These are phyloP conservation scores for Syncephalastrum racemosum DNA, from an alignment of 371 early-diverging fungal genomes.

Conservation along the genomic window DNA sequence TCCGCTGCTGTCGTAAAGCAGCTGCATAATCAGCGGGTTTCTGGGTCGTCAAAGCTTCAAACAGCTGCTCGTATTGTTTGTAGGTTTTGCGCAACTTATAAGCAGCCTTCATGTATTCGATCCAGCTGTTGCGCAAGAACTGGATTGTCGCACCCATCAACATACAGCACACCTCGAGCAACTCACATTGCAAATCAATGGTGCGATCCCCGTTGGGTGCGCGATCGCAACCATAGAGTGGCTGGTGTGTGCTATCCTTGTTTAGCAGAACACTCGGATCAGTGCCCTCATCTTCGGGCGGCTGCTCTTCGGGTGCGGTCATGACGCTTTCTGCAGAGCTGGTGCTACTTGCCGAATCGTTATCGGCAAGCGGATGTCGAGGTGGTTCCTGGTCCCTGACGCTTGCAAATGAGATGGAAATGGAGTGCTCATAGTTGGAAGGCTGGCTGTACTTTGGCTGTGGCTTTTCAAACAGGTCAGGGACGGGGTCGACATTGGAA, in stretches of 20 bases:
- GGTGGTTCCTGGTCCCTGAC: too few relatives aligned
- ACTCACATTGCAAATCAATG: slow-evolving; percentile 31
- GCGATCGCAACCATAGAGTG: too few relatives aligned
- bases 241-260: too few relatives aligned
- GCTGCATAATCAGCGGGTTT: slow-evolving; percentile 43
- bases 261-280: too few relatives aligned
- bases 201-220: neutral
- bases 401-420: too few relatives aligned
- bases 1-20: slow-evolving; percentile 16
- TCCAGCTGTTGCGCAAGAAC: slow-evolving; percentile 45
- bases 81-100: slow-evolving; percentile 49
- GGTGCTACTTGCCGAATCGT: neutral
- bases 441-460: too few relatives aligned
- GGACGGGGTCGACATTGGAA: too few relatives aligned
- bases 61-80: slow-evolving; percentile 48
- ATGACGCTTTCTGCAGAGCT: slow-evolving; percentile 3
- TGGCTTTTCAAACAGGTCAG: too few relatives aligned
- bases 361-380: neutral
- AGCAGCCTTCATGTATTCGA: slow-evolving; percentile 51
- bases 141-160: slow-evolving; percentile 50
- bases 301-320: slow-evolving; percentile 13
- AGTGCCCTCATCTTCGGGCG: neutral
- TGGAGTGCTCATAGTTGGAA: too few relatives aligned
- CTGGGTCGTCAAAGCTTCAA: slow-evolving; percentile 39
- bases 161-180: slow-evolving; percentile 45